Conservation (phyloP, 768 basidiomycete species). For the Boletus reticuloceps region DNA sequence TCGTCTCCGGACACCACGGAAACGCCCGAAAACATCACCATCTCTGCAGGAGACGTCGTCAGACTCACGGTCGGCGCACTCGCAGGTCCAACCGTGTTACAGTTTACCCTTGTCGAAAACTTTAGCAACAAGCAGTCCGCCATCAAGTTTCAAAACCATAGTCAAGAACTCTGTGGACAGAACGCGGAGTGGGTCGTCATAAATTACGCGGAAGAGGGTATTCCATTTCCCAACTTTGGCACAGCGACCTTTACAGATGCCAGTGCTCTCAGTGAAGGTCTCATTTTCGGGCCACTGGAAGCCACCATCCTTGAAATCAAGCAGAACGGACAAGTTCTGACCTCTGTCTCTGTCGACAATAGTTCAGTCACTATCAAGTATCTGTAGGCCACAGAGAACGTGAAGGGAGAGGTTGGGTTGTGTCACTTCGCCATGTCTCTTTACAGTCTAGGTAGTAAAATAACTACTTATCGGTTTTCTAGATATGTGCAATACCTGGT, state of each 20-base stretch:
- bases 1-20: too few relatives aligned
- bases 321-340: constrained; percentile 5
- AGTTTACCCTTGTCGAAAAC: background rate
- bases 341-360: background rate
- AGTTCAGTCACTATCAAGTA: background rate
- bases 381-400: background rate
- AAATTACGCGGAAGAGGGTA: background rate
- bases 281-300: background rate
- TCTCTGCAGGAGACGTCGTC: constrained; percentile 9
- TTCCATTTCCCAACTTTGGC: constrained; percentile 7
- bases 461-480: too few relatives aligned
- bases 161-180: background rate
- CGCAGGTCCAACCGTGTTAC: too few relatives aligned
- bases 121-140: background rate
- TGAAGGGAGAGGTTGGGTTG: too few relatives aligned
- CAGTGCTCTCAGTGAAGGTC: too few relatives aligned
- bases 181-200: constrained; percentile 15
- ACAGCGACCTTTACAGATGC: constrained; percentile 2
- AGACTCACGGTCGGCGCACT: background rate
- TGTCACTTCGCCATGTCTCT: too few relatives aligned
- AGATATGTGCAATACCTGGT: too few relatives aligned
- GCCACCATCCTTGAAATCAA: background rate
- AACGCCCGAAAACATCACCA: background rate
- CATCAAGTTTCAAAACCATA: too few relatives aligned
- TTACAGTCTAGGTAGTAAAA: too few relatives aligned